Conservation (phyloP, 805 yeast species). For the Pichia californica region DNA sequence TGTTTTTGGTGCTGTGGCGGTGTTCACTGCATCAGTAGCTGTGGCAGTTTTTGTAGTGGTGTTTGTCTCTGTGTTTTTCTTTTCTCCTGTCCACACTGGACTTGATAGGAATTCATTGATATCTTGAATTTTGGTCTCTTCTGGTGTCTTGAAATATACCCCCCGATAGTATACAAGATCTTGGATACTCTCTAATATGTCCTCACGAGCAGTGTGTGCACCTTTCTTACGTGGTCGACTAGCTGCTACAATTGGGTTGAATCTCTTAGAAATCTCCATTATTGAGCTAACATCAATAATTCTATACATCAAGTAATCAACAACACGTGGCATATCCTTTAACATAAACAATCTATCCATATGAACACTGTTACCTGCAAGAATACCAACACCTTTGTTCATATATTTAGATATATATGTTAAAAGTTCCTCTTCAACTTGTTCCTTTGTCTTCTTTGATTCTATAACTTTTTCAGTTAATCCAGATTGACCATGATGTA, state of each 20-base stretch:
- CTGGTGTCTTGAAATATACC: conserved; percentile 41
- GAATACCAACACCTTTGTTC: conserved; percentile 51
- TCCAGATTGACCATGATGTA: conserved; percentile 76
- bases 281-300: conserved; percentile 86
- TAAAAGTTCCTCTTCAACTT: conserved; percentile 62
- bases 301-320: conserved; percentile 61
- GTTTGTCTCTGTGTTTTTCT: neutral
- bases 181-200: conserved; percentile 80
- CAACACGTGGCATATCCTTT: conserved; percentile 72
- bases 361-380: conserved; percentile 91
- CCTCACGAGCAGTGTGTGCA: conserved; percentile 82
- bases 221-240: conserved; percentile 63
- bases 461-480: conserved; percentile 63
- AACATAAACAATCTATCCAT: conserved; percentile 83
- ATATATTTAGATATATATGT: conserved; percentile 53
- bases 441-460: conserved; percentile 43
- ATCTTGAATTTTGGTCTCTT: neutral
- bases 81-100: neutral
- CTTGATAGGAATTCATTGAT: neutral
- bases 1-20: too few relatives aligned
- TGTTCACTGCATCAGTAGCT: too few relatives aligned
- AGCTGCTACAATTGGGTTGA: conserved; percentile 2
- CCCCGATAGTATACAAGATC: conserved; percentile 75
- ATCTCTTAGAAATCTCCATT: conserved; percentile 58
- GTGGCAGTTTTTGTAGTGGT: neutral